Evolutionary conservation across 768 basidiomycete genomes (phyloP).

Genomic region (Saitozyma podzolica): DNA sequence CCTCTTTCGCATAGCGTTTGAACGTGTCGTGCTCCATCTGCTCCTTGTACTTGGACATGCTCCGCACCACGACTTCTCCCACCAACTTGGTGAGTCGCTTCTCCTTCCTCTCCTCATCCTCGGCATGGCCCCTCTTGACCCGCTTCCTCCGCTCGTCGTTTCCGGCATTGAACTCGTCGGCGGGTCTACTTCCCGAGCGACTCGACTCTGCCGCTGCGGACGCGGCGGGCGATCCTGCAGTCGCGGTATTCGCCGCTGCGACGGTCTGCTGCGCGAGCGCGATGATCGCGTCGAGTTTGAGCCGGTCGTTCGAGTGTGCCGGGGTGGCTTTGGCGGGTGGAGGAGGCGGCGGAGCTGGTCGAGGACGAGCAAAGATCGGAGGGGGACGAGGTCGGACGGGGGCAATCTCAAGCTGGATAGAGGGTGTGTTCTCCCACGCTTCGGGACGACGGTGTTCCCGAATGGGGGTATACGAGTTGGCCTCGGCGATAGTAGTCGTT

Average conservation of each 20-base stretch:
- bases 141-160: conserved; percentile 31
- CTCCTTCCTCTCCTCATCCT: conserved; percentile 57
- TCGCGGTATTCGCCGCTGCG: conserved; percentile 14
- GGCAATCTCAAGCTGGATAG: conserved; percentile 33
- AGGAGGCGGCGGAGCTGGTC: conserved; percentile 21
- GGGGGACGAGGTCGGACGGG: conserved; percentile 37
- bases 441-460: conserved; percentile 24
- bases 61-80: conserved; percentile 84
- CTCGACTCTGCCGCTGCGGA: conserved; percentile 20
- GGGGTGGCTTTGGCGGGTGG: conserved; percentile 15
- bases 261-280: conserved; percentile 50
- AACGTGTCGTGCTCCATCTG: conserved; percentile 73
- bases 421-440: conserved; percentile 34
- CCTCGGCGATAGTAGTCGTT: conserved; percentile 45
- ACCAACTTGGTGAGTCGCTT: conserved; percentile 79
- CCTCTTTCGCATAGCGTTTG: conserved; percentile 96
- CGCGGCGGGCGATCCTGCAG: conserved; percentile 24
- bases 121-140: conserved; percentile 16
- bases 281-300: conserved; percentile 52
- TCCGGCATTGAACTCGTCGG: conserved; percentile 18
- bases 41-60: conserved; percentile 83
- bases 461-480: conserved; percentile 8
- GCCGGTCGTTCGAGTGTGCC: conserved; percentile 21
- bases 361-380: conserved; percentile 31
- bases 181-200: conserved; percentile 27